Conservation (phyloP, 345 rosid genomes). For the Firmiana major region DNA sequence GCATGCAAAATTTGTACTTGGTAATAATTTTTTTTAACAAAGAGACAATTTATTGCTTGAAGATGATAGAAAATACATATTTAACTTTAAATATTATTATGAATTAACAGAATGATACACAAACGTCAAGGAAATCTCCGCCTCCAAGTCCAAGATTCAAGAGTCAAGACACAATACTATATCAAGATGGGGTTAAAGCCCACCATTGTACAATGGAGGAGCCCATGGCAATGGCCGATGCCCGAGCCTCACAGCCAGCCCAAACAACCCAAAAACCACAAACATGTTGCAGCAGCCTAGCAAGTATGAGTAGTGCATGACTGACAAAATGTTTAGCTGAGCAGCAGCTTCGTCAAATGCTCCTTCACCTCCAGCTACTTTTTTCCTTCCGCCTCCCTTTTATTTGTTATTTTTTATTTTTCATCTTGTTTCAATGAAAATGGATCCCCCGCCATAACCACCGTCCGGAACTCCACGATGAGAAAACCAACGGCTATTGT, state of each 20-base stretch:
- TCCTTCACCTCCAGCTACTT: background rate
- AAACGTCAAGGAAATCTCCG: too few relatives aligned
- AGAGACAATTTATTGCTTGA: too few relatives aligned
- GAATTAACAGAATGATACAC: too few relatives aligned
- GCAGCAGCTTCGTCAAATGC: background rate
- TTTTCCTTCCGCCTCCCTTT: background rate
- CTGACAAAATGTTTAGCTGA: background rate
- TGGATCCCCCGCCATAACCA: slow-evolving; percentile 16
- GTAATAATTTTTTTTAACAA: too few relatives aligned
- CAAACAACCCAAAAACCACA: background rate
- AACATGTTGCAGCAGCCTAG: background rate
- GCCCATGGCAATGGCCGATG: background rate
- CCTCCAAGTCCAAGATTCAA: too few relatives aligned
- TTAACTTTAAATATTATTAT: too few relatives aligned
- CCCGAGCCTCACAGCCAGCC: background rate
- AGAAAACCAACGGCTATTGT: slow-evolving; percentile 22
- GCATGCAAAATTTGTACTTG: too few relatives aligned
- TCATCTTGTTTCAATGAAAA: background rate
- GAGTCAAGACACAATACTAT: too few relatives aligned
- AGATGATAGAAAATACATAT: too few relatives aligned
- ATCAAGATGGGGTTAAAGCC: background rate
- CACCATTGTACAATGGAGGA: background rate
- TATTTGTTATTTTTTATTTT: too few relatives aligned
- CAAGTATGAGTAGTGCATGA: background rate
- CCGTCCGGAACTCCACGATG: slow-evolving; percentile 24